phyloP scores from a whole-genome alignment of 2,329 filamentous ascomycete genomes.

The Thermomyces lanuginosus region DNA sequence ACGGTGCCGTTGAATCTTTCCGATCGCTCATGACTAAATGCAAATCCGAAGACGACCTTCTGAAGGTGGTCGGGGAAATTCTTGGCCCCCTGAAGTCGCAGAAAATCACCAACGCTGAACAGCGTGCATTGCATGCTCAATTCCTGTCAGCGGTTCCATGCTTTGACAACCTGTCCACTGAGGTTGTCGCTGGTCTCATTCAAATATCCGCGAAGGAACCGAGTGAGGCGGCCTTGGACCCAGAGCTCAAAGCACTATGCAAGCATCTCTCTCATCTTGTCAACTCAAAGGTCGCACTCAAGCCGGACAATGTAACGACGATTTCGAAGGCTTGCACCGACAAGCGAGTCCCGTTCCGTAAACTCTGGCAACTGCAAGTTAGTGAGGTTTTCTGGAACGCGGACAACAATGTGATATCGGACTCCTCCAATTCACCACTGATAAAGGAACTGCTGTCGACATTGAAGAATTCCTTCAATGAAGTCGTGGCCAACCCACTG shows the following conservation, averaged over 20 bases:
- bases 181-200: constrained; percentile 50
- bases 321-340: constrained; percentile 71
- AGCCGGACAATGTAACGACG: constrained; percentile 51
- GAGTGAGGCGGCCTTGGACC: constrained; percentile 64
- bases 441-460: constrained; percentile 36
- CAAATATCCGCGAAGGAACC: constrained; percentile 64
- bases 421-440: constrained; percentile 32
- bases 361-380: constrained; percentile 61
- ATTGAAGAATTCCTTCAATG: constrained; percentile 51
- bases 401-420: constrained; percentile 30
- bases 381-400: constrained; percentile 53
- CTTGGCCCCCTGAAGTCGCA: constrained; percentile 62
- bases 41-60: constrained; percentile 41
- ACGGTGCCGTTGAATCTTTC: constrained; percentile 61
- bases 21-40: constrained; percentile 49
- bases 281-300: constrained; percentile 42
- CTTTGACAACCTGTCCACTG: constrained; percentile 46
- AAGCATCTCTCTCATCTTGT: constrained; percentile 49
- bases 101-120: constrained; percentile 72
- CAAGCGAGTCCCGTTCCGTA: constrained; percentile 63
- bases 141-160: constrained; percentile 53
- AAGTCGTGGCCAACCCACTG: constrained; percentile 61
- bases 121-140: constrained; percentile 66
- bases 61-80: constrained; percentile 61
- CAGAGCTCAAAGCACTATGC: constrained; percentile 57